Base-by-base conservation (phyloP, 805 yeast species). In the Saturnispora dispora region DNA sequence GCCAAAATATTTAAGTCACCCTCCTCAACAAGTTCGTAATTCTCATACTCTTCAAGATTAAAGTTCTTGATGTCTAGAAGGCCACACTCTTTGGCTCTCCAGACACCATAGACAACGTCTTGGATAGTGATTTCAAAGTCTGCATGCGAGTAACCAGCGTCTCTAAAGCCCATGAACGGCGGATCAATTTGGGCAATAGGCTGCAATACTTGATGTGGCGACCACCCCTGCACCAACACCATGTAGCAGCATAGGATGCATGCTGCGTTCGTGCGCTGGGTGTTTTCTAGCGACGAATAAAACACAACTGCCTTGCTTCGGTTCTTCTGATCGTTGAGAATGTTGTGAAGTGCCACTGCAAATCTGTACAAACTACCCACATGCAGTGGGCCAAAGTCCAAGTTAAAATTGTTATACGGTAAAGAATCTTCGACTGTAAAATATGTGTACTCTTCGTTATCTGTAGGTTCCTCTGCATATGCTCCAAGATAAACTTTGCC, bases 371-470 rank as follows among this genome's bases (percentile, higher is more conserved):
- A 70, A 65, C 85, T 95, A 1, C 97, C 97, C 48, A 91, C 81
- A 65, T 91, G 95, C 58, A 93, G 72, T 0, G 99, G 99, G 45
- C 99, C 99, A 68, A 93, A 93, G 67, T 93, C 99, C 57, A 90
- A 75, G 66, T 91, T 96, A 71, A 93, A 93, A n/a, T 95, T 76
- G 63, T 93, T 93, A 67, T 93, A 93, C 4, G 93, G 95, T 45
- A 93, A 76, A 1, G 91, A 81, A 57, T 90, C 95, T 61, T 93
- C 98, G 3, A 93, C 87, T 0, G 98, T 88, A 70, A 93, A 90
- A 67, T 83, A 85, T 2, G 87, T 95, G 42, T 82, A 69, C 35
- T 83, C 83, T 25, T 75, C 78, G 1, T 91, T 84, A 64, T 88
- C 91, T 50, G 71, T 74, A 1, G 98, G 99, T 15, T 79, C 71